These are phyloP conservation scores for Lathyrus aphaca DNA, from an alignment of 306 rosid species.

Conservation along the genomic window DNA sequence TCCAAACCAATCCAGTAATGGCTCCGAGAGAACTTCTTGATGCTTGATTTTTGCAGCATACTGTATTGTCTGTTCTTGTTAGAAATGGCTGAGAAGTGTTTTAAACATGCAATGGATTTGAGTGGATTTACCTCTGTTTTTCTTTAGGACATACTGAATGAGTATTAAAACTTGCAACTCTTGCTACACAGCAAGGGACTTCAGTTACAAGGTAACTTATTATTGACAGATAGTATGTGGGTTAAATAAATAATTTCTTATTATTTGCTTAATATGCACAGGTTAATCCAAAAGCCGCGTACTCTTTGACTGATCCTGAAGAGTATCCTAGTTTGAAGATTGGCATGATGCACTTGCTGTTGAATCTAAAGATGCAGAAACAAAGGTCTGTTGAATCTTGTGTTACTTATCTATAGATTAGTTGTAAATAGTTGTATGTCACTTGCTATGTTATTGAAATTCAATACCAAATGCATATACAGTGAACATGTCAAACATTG, in stretches of 20 bases:
- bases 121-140: conserved; percentile 97
- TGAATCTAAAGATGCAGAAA: conserved; percentile 72
- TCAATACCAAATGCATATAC: too few relatives aligned
- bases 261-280: conserved; percentile 40
- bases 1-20: background rate
- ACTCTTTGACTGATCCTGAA: conserved; percentile 94
- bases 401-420: too few relatives aligned
- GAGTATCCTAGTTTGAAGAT: conserved; percentile 93
- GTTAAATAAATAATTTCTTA: conserved; percentile 4
- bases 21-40: conserved; percentile 12
- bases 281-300: conserved; percentile 97
- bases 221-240: conserved; percentile 12
- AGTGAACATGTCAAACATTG: too few relatives aligned
- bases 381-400: conserved; percentile 59
- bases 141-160: conserved; percentile 97
- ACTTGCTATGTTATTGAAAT: too few relatives aligned
- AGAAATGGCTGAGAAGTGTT: conserved; percentile 97
- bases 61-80: conserved; percentile 51
- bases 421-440: too few relatives aligned
- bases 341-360: conserved; percentile 96
- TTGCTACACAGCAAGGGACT: conserved; percentile 90
- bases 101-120: conserved; percentile 88
- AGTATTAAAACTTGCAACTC: conserved; percentile 74
- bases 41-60: conserved; percentile 41
- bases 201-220: conserved; percentile 59